Evolutionary conservation across 768 basidiomycete genomes (phyloP), one percentile per base, ranked within the genome.

Genomic region (Albatrellus ellisii): DNA sequence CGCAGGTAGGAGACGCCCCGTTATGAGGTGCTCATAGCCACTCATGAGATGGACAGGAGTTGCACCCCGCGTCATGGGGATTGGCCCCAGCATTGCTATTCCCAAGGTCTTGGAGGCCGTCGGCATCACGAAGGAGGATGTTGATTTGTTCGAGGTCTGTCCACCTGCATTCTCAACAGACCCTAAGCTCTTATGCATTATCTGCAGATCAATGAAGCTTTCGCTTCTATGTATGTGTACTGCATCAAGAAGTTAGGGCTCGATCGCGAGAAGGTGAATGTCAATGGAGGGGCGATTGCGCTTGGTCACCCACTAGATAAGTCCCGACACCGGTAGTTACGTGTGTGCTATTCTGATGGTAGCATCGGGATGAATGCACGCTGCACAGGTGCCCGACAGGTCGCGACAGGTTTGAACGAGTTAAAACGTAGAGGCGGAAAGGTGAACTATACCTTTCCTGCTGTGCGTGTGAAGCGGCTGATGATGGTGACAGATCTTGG

Each of bases 221-320:
- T 92, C 52, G 86, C 87, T 8, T 86, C 83, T 0, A 83, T 84
- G 62, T 83, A 72, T 44, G 72, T 82, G 0, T 87, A 92, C 55
- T 73, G 72, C 38, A 60, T 86, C 26, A 77, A 77, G 48, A 56
- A 70, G 44, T 73, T 91, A 14, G 68, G 66, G 10, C 64, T 92
- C 20, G 66, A 74, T 45, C 59, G 57, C n/a, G 64, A 67, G 39
- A 73, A 83, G 67, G 77, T 88, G 15, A 91, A 91, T 52, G 83
- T 87, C 21, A 89, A 90, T 46, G 89, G 90, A 12, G 90, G 90
- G 2, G 88, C 88, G 1, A 92, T 92, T 53, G 88, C 86, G 17
- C 66, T 89, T 31, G 83, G 85, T 0, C 83, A 87, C 59, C 83
- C 84, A 21, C 56, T 86, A 73, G 85, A 80, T 84, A 55, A 71